Evolutionary conservation across 306 rosid species (phyloP), one percentile per base, ranked within the genome.

Genomic region (Vigna radiata): DNA sequence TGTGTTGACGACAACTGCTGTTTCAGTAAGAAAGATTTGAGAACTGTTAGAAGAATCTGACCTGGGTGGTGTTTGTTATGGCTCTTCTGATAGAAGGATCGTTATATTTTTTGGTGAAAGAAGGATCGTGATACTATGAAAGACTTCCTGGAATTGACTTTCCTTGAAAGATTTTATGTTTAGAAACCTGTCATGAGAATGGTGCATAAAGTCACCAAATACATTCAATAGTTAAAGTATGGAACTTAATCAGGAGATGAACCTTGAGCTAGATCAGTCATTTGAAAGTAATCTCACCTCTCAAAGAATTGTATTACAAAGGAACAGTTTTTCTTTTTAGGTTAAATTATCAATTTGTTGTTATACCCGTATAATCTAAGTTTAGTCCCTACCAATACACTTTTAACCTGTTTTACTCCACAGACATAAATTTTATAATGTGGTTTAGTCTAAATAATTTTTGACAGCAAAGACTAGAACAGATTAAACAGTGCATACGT

Each of bases 291-390:
- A 50, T 8, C 17, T 27, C 19, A 31, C 53, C 71, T 73, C 31
- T 48, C 39, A 31, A 79, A 60, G 59, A 44, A 33, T 67, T 47
- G 73, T 48, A 60, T 8, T 49, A 48, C 55, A 50, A 53, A 71
- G 70, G 72, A 29, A 27, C 46, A 33, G 13, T 46, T 46, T 53
- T n/a, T 54, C 1, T 8, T 29, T 2, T 4, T 8, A 9, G 11
- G 13, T 41, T 41, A 8, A 39, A 2, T 41, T 41, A 9, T 8
- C 46, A 41, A 8, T 41, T 41, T 3, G 13, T 41, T 41, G 13
- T 9, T 41, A 9, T 8, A 9, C 10, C 13, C 46, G 3, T 41
- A 9, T 41, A 8, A 9, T 41, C 13, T 41, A 41, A 41, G 46
- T 41, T 41, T 41, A 41, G 46, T 41, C 46, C 44, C 44, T 39